phyloP scores from a whole-genome alignment of 2,329 filamentous ascomycete genomes.

The Aspergillus quadricinctus region DNA sequence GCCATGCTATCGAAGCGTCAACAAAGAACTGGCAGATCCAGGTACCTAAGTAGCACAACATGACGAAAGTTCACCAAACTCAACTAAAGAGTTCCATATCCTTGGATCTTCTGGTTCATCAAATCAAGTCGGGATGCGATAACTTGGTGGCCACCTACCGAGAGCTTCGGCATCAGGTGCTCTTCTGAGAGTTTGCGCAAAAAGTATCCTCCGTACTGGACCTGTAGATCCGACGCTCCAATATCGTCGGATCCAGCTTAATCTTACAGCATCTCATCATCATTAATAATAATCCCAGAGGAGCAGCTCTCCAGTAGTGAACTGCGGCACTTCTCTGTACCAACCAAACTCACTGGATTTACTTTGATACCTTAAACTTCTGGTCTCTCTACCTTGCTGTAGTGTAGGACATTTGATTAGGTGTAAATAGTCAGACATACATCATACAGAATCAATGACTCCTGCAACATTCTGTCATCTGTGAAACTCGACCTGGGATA shows the following conservation, averaged over 20 bases:
- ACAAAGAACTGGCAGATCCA: background rate
- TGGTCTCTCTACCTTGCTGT: background rate
- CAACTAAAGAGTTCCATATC: background rate
- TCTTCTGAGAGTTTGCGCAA: background rate
- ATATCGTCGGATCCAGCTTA: background rate
- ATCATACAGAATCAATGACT: background rate
- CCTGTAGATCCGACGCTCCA: background rate
- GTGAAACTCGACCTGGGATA: background rate
- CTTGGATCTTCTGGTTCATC: background rate
- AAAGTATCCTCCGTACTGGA: background rate
- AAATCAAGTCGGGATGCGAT: constrained; percentile 2
- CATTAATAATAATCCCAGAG: background rate
- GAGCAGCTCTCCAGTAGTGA: background rate
- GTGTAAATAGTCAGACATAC: background rate
- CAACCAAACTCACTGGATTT: background rate
- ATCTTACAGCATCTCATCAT: background rate
- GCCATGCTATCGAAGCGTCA: background rate
- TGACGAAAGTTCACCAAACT: background rate
- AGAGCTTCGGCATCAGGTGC: constrained; percentile 6
- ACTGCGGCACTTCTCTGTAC: background rate
- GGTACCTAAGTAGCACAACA: background rate
- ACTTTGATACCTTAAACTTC: no score
- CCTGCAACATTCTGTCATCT: background rate
- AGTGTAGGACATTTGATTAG: no score
- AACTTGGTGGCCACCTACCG: constrained; percentile 1